A percentile compares a stretch with the other conserved stretches of the same genome.
Conservation (phyloP, 768 basidiomycete genomes). For the Amanita pallidorosea region DNA sequence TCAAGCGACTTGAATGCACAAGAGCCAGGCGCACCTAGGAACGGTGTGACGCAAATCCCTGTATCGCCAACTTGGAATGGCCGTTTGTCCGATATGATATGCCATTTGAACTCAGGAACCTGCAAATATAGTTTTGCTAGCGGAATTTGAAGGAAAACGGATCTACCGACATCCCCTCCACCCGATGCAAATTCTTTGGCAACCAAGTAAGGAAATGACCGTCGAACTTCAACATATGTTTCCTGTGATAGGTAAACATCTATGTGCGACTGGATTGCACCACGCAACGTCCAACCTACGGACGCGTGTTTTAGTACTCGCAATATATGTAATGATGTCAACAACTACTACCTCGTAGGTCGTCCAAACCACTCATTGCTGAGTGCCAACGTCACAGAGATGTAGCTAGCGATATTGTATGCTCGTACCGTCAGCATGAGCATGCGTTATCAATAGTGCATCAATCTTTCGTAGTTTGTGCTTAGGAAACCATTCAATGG, state of each 20-base stretch:
- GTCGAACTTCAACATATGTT: conserved; percentile 57
- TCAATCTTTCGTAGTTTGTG: conserved; percentile 53
- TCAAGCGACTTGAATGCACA: neutral
- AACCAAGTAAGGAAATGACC: conserved; percentile 77
- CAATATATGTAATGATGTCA: neutral
- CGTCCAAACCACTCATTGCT: conserved; percentile 88
- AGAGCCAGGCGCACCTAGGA: conserved; percentile 37
- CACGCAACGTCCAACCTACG: conserved; percentile 63
- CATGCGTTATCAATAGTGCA: conserved; percentile 71
- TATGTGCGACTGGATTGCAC: conserved; percentile 57
- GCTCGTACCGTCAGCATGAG: conserved; percentile 64
- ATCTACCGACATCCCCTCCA: conserved; percentile 53
- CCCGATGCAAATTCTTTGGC: conserved; percentile 69
- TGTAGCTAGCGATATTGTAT: neutral
- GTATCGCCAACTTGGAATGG: conserved; percentile 61
- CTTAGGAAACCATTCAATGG: conserved; percentile 46
- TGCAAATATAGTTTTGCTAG: conserved; percentile 16
- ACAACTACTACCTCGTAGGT: conserved; percentile 51
- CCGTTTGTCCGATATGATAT: conserved; percentile 60
- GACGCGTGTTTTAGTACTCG: conserved; percentile 3
- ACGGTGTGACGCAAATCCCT: conserved; percentile 53
- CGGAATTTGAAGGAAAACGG: neutral
- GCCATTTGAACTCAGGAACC: conserved; percentile 80
- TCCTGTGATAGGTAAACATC: conserved; percentile 61
- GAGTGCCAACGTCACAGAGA: neutral